Evolutionary conservation across 2,329 filamentous ascomycete genomes (phyloP), one percentile per base, ranked within the genome.

Genomic region (Clonostachys solani): DNA sequence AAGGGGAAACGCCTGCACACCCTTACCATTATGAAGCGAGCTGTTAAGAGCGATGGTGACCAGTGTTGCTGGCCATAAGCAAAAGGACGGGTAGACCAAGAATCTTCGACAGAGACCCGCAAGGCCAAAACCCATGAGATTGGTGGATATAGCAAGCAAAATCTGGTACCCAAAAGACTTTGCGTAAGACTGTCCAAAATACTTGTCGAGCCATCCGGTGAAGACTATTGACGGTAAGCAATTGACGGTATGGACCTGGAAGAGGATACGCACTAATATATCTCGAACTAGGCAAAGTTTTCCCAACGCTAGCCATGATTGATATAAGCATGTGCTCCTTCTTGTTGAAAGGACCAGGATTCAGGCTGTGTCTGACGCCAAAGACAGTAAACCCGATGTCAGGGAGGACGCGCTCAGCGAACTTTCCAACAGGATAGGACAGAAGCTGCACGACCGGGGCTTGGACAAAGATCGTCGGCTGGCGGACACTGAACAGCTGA

Each of bases 261-360:
- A 29, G 7, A 8, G 6, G 23, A 29, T 29, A 29, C 23, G 6
- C 23, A 29, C 23, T 29, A 43, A 78, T 72, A 50, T 72, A 70
- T 56, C 71, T 62, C 1, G 74, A 76, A 53, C 78, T 78, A 0
- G 75, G 74, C 13, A 66, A 57, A 19, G 65, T 66, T 54, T 65
- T 70, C 16, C 68, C 67, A 5, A 70, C 71, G 56, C 81, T 80
- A 38, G 81, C 76, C 72, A 78, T 77, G 56, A 77, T 72, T 33
- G 74, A 71, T 50, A 81, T 76, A 44, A 81, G 61, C 67, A 78
- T 71, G 59, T 80, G 77, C 58, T 80, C 77, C 59, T 80, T 81
- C 56, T 71, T 72, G 52, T 71, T 75, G 59, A 80, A 80, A 1
- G 66, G 69, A 1, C 74, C 74, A 0, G 75, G 74, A 54, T 78